These are phyloP conservation scores for Podila epigama DNA, from an alignment of 192 early-diverging fungal species.

Conservation along the genomic window DNA sequence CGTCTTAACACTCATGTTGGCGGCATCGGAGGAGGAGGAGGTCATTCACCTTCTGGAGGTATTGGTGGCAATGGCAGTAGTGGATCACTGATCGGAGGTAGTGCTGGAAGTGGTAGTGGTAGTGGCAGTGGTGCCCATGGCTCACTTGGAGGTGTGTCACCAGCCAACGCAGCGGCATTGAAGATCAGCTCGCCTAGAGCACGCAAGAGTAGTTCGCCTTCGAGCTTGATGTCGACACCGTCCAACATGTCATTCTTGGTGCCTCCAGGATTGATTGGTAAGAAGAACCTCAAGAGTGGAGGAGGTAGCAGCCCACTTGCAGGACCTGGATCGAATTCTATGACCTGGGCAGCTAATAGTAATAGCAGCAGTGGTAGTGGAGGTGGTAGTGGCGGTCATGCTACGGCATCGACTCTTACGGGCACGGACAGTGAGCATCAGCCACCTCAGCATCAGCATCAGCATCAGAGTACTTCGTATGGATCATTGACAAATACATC, in stretches of 20 bases:
- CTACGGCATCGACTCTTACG: neutral
- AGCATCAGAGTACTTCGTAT: neutral
- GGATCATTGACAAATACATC: neutral
- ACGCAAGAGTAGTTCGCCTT: slow-evolving; percentile 33
- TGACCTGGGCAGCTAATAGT: neutral
- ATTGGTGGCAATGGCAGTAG: too few relatives aligned
- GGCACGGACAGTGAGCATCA: neutral
- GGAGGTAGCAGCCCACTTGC: slow-evolving; percentile 31
- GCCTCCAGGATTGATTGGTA: slow-evolving; percentile 12
- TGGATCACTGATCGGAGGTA: too few relatives aligned
- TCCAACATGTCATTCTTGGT: slow-evolving; percentile 42
- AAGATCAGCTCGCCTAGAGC: slow-evolving; percentile 7
- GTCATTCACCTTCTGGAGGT: too few relatives aligned
- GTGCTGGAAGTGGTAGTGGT: too few relatives aligned
- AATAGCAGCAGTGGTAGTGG: too few relatives aligned
- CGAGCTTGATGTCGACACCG: slow-evolving; percentile 33
- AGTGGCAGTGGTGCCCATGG: too few relatives aligned
- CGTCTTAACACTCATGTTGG: neutral
- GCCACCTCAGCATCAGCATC: neutral
- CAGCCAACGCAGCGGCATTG: neutral
- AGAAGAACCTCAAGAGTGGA: slow-evolving; percentile 10
- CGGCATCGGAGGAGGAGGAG: too few relatives aligned
- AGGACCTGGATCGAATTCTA: neutral
- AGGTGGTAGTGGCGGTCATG: too few relatives aligned
- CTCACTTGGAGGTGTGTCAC: neutral